Evolutionary conservation across 768 basidiomycete species (phyloP), one percentile per base, ranked within the genome.

Genomic region (Suillus lakei): DNA sequence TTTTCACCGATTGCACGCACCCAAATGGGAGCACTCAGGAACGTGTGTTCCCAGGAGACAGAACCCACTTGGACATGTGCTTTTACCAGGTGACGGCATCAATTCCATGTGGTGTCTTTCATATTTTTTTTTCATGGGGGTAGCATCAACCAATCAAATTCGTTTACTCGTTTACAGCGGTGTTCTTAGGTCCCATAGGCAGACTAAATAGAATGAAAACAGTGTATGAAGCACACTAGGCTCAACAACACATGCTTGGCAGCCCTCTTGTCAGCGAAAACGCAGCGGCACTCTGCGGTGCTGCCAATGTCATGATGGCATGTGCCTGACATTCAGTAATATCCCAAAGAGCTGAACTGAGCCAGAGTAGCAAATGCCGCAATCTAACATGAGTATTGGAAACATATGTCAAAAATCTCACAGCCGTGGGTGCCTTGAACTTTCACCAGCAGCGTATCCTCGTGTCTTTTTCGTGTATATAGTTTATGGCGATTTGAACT

Each of bases 51-150:
- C 58, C 15, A 32, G 18, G 26, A 32, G 30, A 62, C 62, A 53
- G 54, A 55, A 4, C 23, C 43, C 50, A 66, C 54, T 67, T 68
- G 66, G 66, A 66, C 59, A 36, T 61, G 66, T 56, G 15, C 61
- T 66, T 65, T 66, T 67, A 71, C 62, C 73, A 63, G 13, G 18
- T 18, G 32, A 44, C 28, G 56, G 38, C 26, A 7, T 51, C 26
- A 9, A 51, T 23, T 5, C 13, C 44, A 12, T 30, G 46, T 51
- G 32, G 51, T 56, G 21, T 44, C 55, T 43, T 39, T 13, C 26
- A 38, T 32, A 38, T 46, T 21, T 39, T 66, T 48, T 61, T 8
- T n/a, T n/a, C 18, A 53, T 53, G 51, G 51, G 28, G 16, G 7
- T 10, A 32, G 5, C 9, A 4, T 21, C 5, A 30, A 30, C 51